Evolutionary conservation across 2,329 filamentous ascomycete genomes (phyloP), one percentile per base, ranked within the genome.

Genomic region (Calonectria pteridis): DNA sequence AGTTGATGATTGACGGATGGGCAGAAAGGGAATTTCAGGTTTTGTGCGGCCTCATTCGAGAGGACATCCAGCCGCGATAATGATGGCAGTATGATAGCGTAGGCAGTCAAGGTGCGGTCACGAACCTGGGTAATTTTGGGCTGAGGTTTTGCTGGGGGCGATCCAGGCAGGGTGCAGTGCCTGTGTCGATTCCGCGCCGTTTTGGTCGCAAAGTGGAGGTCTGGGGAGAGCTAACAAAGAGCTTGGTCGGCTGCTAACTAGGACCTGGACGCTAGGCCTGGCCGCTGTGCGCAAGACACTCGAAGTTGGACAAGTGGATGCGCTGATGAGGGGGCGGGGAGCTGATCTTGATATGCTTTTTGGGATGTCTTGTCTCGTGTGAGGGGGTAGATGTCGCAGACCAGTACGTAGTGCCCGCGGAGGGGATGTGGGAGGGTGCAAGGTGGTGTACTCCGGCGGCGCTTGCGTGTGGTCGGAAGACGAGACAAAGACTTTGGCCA

Each of bases 151-250:
- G 59, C 65, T 62, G 40, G 58, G 71, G 62, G 59, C 28, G 43
- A 75, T 75, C 55, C 16, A 43, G 40, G 40, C 68, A 68, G 66
- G 72, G 67, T 67, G 43, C 69, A 67, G 69, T 23, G 26, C 43
- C 43, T 51, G 37, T 53, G 58, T 51, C 62, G 46, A 67, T 58
- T 55, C 72, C 69, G 71, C 67, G 67, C 51, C 69, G 67, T 62
- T 73, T 67, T 65, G 73, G 71, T 78, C 70, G 73, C 71, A 72
- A 67, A 69, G 70, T 43, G 72, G 67, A 78, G 78, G 77, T 77
- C 77, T 75, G 78, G 78, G 78, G 78, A 78, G 77, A 79, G 75
- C 78, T 79, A 80, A 76, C 72, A 71, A 72, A 76, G 75, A 73
- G 75, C 73, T 74, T 66, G 73, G 77, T 78, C 73, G 66, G 51